Evolutionary conservation across 371 early-diverging fungal species (phyloP), one percentile per base, ranked within the genome.

Genomic region (Mucor sp.): DNA sequence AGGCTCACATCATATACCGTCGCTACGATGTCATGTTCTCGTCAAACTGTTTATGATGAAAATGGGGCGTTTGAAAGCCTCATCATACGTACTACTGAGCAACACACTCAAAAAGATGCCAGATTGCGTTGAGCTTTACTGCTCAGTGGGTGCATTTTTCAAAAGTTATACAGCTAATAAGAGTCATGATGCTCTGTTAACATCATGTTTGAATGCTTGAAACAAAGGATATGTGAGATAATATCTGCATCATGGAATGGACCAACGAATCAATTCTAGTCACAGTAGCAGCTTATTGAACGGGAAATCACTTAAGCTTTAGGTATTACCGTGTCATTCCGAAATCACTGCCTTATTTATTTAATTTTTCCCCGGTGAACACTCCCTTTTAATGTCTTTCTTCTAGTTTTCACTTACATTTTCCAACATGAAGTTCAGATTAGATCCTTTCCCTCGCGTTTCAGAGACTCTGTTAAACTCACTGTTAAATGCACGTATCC

Each of bases 401-500:
- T 32, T 58, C 30, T 30, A 6, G 28, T 30, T 32, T 28, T 58
- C 19, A 58, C 12, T 58, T 14, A 32, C 21, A 35, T 44, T 44
- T 44, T 32, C 6, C 28, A 17, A 19, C 35, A 70, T 71, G 65
- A 58, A 57, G 32, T 71, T 76, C 57, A 63, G 71, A 58, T 69
- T 79, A 48, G 80, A 79, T 74, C 82, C 82, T 25, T 79, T 78
- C 57, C 82, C 82, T 32, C 50, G 61, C 8, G 53, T 79, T 27
- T 72, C 80, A 3, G 60, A 70, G 41, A 12, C 41, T 21, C 37
- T 76, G 6, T 69, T 74, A 19, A 66, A 67, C 28, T 68, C 74
- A 4, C 27, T 80, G 0, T 63, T 72, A 23, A 83, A 83, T 66
- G 80, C 83, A 9, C 78, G 83, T 57, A 58, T 83, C 21, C 65